Evolutionary conservation across 108 stramenopile species (phyloP), one percentile per base, ranked within the genome.

Genomic region (Cyclotella cryptica): DNA sequence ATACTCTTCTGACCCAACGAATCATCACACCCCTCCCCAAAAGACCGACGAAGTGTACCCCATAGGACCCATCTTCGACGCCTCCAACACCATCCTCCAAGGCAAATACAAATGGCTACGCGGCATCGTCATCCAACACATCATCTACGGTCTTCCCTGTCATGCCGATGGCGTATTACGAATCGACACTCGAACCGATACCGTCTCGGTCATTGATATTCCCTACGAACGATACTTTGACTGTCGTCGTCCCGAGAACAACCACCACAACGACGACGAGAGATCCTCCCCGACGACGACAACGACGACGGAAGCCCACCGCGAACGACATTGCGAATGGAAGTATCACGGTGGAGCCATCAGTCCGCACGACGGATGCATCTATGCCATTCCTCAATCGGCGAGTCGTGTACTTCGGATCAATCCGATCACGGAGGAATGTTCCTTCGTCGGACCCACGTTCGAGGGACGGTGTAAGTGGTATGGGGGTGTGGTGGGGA

Each of bases 51-150:
- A 76, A 24, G 69, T 92, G 21, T 49, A 72, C 27, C 86, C 68
- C 21, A 88, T 96, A 62, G 96, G 96, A n/a, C 91, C 92, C 0
- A 53, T 46, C 17, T 83, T 88, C 68, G 53, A 80, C 28, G 80
- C 71, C 6, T 40, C n/a, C 51, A 80, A 80, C 46, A 69, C 59
- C 66, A 51, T 80, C 35, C 52, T 67, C 51, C 49, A 27, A 19
- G 87, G 90, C 8, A 78, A 90, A 65, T 95, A 87, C 92, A 97
- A 97, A 71, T 97, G 94, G 93, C 72, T 97, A 1, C 72, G 96
- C 27, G 92, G 94, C 13, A 86, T 96, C n/a, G 84, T 89, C 7
- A 46, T 78, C 24, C 85, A 77, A 39, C 89, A 85, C 43, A 73
- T 88, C 52, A 90, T 94, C 43, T 97, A 93, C 71, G 95, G 92